These are phyloP conservation scores for Scedosporium dehoogii DNA, from an alignment of 2,329 filamentous ascomycete species.

Conservation along the genomic window DNA sequence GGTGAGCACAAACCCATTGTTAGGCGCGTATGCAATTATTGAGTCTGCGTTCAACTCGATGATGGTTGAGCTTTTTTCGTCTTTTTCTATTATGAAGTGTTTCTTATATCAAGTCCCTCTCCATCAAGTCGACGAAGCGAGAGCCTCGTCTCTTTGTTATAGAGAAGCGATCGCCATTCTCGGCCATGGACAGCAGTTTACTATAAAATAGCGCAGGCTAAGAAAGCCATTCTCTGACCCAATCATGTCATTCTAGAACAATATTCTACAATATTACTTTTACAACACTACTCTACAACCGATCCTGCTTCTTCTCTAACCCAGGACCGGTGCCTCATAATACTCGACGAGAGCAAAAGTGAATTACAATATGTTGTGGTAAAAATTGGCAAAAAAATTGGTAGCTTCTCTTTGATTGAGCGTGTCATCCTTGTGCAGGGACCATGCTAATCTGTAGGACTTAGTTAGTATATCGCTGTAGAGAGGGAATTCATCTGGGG, in stretches of 20 bases:
- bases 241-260: too few relatives aligned
- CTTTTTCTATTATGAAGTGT: neutral
- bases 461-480: constrained; percentile 1
- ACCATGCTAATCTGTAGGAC: constrained; percentile 6
- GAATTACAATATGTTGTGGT: neutral
- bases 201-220: too few relatives aligned
- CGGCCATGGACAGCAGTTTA: too few relatives aligned
- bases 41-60: neutral
- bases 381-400: constrained; percentile 2
- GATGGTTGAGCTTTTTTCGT: neutral
- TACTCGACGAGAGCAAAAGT: neutral
- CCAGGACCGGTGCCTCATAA: too few relatives aligned
- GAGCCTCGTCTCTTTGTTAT: neutral
- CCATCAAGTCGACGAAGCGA: too few relatives aligned
- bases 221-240: too few relatives aligned
- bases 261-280: too few relatives aligned
- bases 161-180: too few relatives aligned
- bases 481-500: neutral
- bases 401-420: constrained; percentile 65
- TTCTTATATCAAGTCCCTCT: too few relatives aligned
- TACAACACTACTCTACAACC: too few relatives aligned
- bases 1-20: neutral
- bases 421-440: constrained; percentile 66
- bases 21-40: neutral
- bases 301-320: too few relatives aligned